These are phyloP conservation scores for Aegle marmelos DNA, from an alignment of 345 rosid genomes.

Conservation along the genomic window DNA sequence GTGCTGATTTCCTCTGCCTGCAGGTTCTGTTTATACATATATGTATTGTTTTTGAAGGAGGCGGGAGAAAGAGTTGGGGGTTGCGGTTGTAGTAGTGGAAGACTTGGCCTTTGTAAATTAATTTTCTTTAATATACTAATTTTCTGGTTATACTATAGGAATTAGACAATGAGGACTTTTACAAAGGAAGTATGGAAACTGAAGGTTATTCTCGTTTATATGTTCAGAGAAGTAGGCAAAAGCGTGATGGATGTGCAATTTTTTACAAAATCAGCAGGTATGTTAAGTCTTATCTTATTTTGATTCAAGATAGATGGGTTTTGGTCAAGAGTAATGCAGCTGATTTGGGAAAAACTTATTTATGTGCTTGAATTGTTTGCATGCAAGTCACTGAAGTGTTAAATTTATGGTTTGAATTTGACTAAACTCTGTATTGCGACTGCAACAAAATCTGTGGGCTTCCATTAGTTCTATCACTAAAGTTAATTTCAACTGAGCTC, in stretches of 20 bases:
- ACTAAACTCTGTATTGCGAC: background rate
- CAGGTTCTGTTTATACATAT: constrained; percentile 46
- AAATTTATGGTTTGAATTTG: background rate
- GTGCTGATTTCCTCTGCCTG: constrained; percentile 75
- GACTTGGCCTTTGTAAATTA: background rate
- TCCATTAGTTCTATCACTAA: background rate
- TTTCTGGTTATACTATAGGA: constrained; percentile 43
- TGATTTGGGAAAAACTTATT: background rate
- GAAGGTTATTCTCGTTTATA: constrained; percentile 71
- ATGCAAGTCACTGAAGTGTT: background rate
- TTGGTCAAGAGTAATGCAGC: background rate
- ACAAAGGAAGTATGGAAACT: constrained; percentile 58
- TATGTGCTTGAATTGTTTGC: background rate
- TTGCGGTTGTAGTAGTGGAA: no score
- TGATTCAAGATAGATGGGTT: background rate
- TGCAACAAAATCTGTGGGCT: background rate
- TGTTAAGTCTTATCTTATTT: background rate
- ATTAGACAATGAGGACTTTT: constrained; percentile 77
- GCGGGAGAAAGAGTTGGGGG: background rate
- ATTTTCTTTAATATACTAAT: background rate
- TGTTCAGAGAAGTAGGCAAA: constrained; percentile 79
- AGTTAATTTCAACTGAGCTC: background rate
- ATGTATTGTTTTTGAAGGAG: background rate
- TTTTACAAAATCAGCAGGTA: constrained; percentile 76
- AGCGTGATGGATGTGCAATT: constrained; percentile 91